Percentiles rank a stretch among this genome's conserved stretches.
Evolutionary conservation across 495 filamentous ascomycete genomes (phyloP).

Genomic region (Podospora conica): DNA sequence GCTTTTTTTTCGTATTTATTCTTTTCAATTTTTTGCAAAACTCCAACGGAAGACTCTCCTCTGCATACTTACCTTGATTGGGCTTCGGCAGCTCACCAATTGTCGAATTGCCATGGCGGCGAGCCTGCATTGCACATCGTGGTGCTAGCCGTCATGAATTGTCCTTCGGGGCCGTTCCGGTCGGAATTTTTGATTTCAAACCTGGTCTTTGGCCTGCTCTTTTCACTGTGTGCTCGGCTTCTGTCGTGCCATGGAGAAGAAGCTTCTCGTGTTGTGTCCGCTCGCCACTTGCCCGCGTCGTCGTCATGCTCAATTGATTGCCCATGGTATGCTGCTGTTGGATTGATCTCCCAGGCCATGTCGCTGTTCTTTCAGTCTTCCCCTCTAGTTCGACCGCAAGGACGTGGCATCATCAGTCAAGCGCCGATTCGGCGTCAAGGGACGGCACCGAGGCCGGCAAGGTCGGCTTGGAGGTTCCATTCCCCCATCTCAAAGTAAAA

Average conservation of each 20-base stretch:
- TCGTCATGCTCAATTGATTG: too few species aligned
- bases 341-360: not conserved
- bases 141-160: constrained; percentile 28
- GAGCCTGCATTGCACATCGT: constrained; percentile 37
- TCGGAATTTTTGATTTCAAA: constrained; percentile 33
- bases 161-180: constrained; percentile 36
- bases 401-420: not conserved
- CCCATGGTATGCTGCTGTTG: not conserved
- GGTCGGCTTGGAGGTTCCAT: not conserved
- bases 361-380: not conserved
- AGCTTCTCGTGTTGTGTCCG: constrained; percentile 1
- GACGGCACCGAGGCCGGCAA: not conserved
- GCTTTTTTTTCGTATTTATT: too few species aligned
- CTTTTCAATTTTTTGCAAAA: too few species aligned
- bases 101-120: constrained; percentile 19
- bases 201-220: constrained; percentile 7
- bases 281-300: not conserved
- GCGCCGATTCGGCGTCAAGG: not conserved
- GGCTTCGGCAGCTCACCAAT: constrained; percentile 29
- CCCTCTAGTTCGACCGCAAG: not conserved
- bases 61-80: constrained; percentile 38
- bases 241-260: constrained; percentile 27
- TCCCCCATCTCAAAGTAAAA: not conserved
- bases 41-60: too few species aligned
- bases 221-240: constrained; percentile 27